A percentile compares a stretch with the other conserved stretches of the same genome.
phyloP scores from a whole-genome alignment of 176 grass and related monocot genomes.

The Bothriochloa decipiens region DNA sequence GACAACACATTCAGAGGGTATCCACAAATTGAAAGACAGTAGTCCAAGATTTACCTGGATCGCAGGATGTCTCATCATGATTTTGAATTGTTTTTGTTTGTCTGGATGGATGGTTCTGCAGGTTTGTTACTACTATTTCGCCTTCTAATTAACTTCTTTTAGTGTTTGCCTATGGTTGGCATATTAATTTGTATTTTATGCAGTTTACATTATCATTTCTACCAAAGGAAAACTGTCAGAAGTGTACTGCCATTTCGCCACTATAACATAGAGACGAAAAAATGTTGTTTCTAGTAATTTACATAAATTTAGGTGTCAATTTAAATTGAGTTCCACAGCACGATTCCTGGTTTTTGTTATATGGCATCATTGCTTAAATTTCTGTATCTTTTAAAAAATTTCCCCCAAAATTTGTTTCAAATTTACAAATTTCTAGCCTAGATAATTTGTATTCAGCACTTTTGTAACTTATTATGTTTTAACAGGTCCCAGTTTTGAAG shows the following conservation, averaged over 20 bases:
- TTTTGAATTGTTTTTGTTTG: not conserved
- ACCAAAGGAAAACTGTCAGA: not conserved
- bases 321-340: not conserved
- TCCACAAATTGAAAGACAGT: not conserved
- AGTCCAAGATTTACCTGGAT: not conserved
- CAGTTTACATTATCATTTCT: not conserved
- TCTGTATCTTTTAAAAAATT: not conserved
- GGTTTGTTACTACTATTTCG: not conserved
- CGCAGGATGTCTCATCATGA: constrained; percentile 22
- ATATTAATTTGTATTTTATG: not conserved
- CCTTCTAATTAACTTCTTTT: not conserved
- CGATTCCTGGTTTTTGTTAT: not conserved
- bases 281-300: not conserved
- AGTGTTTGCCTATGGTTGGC: not conserved
- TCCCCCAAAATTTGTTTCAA: not conserved
- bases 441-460: not conserved
- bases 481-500: constrained; percentile 58
- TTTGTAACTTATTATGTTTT: constrained; percentile 6
- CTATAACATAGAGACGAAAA: not conserved
- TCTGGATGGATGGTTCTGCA: constrained; percentile 35
- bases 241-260: not conserved
- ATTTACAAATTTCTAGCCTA: not conserved
- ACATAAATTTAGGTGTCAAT: not conserved
- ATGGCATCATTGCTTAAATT: not conserved
- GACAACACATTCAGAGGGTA: not conserved